phyloP scores from a whole-genome alignment of 495 filamentous ascomycete species.

The Oleoguttula mirabilis region DNA sequence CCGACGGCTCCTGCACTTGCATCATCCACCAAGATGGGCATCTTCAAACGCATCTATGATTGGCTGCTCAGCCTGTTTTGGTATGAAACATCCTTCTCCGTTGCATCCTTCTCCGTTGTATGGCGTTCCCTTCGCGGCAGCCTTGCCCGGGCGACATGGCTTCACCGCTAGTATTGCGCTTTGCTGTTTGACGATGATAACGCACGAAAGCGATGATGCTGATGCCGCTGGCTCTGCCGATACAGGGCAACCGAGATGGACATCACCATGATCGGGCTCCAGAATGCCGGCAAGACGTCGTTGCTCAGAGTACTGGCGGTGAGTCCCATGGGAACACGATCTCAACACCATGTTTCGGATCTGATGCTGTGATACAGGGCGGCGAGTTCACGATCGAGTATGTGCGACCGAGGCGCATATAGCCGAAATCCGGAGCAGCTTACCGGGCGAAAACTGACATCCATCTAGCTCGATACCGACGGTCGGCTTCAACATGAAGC shows the following conservation, averaged over 20 bases:
- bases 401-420: slow-evolving; percentile 32
- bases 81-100: slow-evolving; percentile 45
- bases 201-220: slow-evolving; percentile 6
- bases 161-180: neutral
- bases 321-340: slow-evolving; percentile 32
- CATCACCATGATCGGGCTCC: slow-evolving; percentile 97
- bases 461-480: slow-evolving; percentile 83
- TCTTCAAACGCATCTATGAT: slow-evolving; percentile 94
- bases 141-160: neutral
- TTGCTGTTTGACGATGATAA: neutral
- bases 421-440: slow-evolving; percentile 1
- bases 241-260: slow-evolving; percentile 96
- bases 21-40: slow-evolving; percentile 62
- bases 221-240: slow-evolving; percentile 20
- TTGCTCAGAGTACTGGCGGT: slow-evolving; percentile 88
- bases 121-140: neutral
- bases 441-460: neutral
- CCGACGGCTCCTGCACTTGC: neutral
- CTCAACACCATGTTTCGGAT: slow-evolving; percentile 16
- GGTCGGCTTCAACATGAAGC: slow-evolving; percentile 98
- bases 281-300: slow-evolving; percentile 97
- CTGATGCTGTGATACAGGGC: slow-evolving; percentile 45
- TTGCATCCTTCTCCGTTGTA: slow-evolving; percentile 8
- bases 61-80: slow-evolving; percentile 96
- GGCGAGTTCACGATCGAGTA: slow-evolving; percentile 99